Percentiles rank a stretch among this genome's conserved stretches.
These are phyloP conservation scores for Pelargonium cotyledonis DNA, from an alignment of 441 rosid species.

Conservation along the genomic window DNA sequence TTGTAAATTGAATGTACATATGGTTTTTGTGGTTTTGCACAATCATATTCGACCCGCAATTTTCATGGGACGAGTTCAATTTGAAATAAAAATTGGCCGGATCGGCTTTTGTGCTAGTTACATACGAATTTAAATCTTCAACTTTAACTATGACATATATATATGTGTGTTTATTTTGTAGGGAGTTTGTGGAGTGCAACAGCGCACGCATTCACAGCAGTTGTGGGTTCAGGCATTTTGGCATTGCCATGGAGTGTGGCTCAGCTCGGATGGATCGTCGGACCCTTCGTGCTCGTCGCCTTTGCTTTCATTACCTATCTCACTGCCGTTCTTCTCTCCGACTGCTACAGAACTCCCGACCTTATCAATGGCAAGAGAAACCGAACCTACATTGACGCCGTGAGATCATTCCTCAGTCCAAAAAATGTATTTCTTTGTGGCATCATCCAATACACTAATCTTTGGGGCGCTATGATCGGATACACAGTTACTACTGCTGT, in stretches of 20 bases:
- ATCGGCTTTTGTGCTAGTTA: too few species aligned
- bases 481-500: constrained; percentile 26
- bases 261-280: constrained; percentile 32
- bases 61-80: too few species aligned
- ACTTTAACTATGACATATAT: background rate
- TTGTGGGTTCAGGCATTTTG: constrained; percentile 30
- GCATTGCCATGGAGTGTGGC: constrained; percentile 34
- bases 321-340: constrained; percentile 18
- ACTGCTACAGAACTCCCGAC: constrained; percentile 32
- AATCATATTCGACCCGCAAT: too few species aligned
- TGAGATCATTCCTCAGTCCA: constrained; percentile 25
- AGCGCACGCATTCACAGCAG: constrained; percentile 32
- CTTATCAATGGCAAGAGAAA: constrained; percentile 28
- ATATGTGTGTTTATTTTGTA: constrained; percentile 1
- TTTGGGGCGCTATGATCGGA: constrained; percentile 31
- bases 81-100: too few species aligned
- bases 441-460: constrained; percentile 15
- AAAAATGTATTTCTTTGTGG: constrained; percentile 22
- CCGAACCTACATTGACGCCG: constrained; percentile 25
- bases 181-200: constrained; percentile 25
- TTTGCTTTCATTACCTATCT: constrained; percentile 25
- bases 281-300: constrained; percentile 10
- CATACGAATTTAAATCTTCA: too few species aligned
- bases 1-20: too few species aligned
- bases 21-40: too few species aligned